Evolutionary conservation across 2,329 filamentous ascomycete species (phyloP).

Genomic region (Periglandula ipomoeae): DNA sequence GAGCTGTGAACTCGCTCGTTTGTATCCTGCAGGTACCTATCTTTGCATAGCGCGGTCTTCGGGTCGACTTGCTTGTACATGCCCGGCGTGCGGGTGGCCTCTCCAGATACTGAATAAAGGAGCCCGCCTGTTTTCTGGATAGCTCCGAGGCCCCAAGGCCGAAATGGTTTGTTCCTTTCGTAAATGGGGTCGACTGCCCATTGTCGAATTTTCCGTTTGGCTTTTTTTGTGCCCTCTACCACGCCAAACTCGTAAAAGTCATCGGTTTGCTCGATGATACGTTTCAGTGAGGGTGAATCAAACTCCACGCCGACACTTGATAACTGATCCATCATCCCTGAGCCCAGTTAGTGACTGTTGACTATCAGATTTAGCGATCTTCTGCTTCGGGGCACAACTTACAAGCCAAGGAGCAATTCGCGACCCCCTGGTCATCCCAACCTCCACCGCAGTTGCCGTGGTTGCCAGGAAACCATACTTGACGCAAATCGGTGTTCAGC

Average conservation of each 20-base stretch:
- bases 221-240: slow-evolving; percentile 7
- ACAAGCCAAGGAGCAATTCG: slow-evolving; percentile 31
- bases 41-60: slow-evolving; percentile 24
- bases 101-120: slow-evolving; percentile 35
- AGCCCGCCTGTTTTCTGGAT: slow-evolving; percentile 30
- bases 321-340: slow-evolving; percentile 50
- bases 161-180: slow-evolving; percentile 35
- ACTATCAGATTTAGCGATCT: too few relatives aligned
- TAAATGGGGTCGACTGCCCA: slow-evolving; percentile 43
- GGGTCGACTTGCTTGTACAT: slow-evolving; percentile 37
- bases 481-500: slow-evolving; percentile 34
- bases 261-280: slow-evolving; percentile 27
- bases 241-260: slow-evolving; percentile 21
- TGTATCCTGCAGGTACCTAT: slow-evolving; percentile 37
- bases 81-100: slow-evolving; percentile 36
- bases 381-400: slow-evolving; percentile 12
- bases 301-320: slow-evolving; percentile 43
- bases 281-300: slow-evolving; percentile 29
- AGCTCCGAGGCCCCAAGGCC: slow-evolving; percentile 38
- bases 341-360: background rate
- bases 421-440: slow-evolving; percentile 42
- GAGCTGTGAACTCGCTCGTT: slow-evolving; percentile 47
- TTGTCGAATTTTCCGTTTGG: slow-evolving; percentile 9
- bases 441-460: slow-evolving; percentile 66
- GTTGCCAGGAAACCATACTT: slow-evolving; percentile 60